phyloP scores from a whole-genome alignment of 1,284 basidiomycete species.

The Pseudozyma flocculosa region DNA sequence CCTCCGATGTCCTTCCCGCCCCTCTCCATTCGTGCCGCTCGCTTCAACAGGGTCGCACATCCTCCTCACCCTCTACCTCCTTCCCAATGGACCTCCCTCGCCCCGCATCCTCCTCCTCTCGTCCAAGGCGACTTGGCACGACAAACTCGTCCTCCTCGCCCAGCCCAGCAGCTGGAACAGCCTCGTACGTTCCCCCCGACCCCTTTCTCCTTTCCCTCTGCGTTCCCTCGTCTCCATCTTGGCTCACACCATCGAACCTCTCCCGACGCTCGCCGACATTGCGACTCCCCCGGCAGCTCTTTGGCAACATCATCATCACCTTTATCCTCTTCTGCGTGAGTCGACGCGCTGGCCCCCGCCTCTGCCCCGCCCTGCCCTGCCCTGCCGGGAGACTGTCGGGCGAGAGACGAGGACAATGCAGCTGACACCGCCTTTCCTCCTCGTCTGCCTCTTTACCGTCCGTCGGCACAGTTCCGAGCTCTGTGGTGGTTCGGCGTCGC shows the following conservation, averaged over 20 bases:
- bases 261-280: no score
- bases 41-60: constrained; percentile 36
- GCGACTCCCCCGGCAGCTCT: constrained; percentile 29
- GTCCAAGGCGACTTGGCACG: constrained; percentile 1
- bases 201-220: background rate
- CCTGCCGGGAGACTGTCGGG: no score
- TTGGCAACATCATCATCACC: constrained; percentile 50
- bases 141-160: constrained; percentile 17
- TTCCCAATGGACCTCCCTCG: constrained; percentile 35
- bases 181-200: constrained; percentile 10
- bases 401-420: no score
- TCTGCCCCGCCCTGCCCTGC: no score
- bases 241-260: no score
- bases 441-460: no score
- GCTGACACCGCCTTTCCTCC: no score
- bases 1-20: no score
- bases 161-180: constrained; percentile 34
- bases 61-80: constrained; percentile 33
- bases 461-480: constrained; percentile 32
- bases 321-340: constrained; percentile 43
- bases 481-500: constrained; percentile 37
- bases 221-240: background rate
- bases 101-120: constrained; percentile 3
- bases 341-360: constrained; percentile 1
- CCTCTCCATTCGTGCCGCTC: background rate